Conservation (phyloP, 192 early-diverging fungal genomes). For the Gryganskiella cystojenkinii region DNA sequence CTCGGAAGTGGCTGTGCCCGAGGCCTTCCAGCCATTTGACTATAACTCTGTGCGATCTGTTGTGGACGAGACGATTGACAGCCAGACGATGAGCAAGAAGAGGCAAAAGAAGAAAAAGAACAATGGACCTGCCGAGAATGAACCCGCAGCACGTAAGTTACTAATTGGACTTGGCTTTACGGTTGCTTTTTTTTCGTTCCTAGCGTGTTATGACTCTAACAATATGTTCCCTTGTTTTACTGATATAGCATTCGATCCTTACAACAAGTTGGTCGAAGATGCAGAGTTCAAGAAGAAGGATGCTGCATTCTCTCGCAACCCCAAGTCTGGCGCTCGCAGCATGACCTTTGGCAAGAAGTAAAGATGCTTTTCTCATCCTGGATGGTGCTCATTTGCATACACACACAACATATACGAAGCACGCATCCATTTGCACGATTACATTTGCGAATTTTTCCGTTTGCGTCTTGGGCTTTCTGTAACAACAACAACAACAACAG, state of each 20-base stretch:
- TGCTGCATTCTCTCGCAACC: slow-evolving; percentile 31
- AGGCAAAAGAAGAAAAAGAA: slow-evolving; percentile 30
- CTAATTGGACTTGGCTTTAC: background rate
- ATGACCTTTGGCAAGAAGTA: slow-evolving; percentile 31
- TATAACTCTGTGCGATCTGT: slow-evolving; percentile 38
- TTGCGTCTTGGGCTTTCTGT: no score
- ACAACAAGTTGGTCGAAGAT: slow-evolving; percentile 35
- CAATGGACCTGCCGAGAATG: background rate
- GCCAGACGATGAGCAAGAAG: slow-evolving; percentile 10
- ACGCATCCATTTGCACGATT: no score
- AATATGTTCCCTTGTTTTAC: background rate
- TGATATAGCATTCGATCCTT: slow-evolving; percentile 46
- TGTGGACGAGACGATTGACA: slow-evolving; percentile 34
- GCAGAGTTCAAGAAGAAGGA: slow-evolving; percentile 45
- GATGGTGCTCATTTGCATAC: no score
- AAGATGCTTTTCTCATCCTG: no score
- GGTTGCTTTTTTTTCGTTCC: background rate
- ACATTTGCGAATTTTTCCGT: no score
- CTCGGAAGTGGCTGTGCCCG: slow-evolving; percentile 12
- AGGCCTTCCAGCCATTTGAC: slow-evolving; percentile 42
- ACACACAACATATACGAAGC: background rate
- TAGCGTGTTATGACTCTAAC: background rate
- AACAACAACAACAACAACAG: no score
- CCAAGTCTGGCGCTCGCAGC: slow-evolving; percentile 49
- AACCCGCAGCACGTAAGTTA: slow-evolving; percentile 27